Conservation (phyloP, 2,329 filamentous ascomycete species). For the Fusarium devonianum region DNA sequence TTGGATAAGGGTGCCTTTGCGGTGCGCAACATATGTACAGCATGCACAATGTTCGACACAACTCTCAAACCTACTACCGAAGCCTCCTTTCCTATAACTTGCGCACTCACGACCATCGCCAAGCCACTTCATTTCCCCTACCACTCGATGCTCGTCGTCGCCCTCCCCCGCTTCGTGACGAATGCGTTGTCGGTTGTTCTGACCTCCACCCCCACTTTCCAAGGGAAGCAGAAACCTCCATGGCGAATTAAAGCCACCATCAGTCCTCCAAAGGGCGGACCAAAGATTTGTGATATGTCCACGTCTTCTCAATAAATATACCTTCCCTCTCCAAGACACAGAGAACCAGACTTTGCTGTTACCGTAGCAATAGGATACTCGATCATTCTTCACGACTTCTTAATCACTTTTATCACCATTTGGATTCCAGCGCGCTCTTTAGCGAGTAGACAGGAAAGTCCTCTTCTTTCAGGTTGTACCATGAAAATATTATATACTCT, state of each 20-base stretch:
- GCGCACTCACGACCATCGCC: constrained; percentile 3
- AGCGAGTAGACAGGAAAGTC: constrained; percentile 5
- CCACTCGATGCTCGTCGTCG: neutral
- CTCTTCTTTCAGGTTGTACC: constrained; percentile 19
- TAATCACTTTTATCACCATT: constrained; percentile 29
- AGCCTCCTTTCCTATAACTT: neutral
- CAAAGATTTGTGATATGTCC: too few relatives aligned
- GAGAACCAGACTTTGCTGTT: neutral
- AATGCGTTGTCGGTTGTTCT: constrained; percentile 21
- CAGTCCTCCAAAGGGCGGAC: constrained; percentile 21
- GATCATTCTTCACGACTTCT: too few relatives aligned
- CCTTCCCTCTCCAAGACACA: too few relatives aligned
- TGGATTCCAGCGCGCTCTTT: constrained; percentile 1
- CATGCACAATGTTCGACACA: neutral
- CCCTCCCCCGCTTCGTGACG: constrained; percentile 20
- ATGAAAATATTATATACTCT: constrained; percentile 40
- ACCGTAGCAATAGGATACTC: constrained; percentile 10
- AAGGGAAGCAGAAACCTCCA: constrained; percentile 29
- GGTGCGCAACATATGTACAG: too few relatives aligned
- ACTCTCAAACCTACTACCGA: neutral
- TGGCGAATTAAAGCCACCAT: neutral
- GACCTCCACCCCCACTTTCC: constrained; percentile 14
- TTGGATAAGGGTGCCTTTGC: too few relatives aligned
- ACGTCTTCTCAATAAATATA: too few relatives aligned
- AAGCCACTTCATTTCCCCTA: constrained; percentile 30